Evolutionary conservation across 805 yeast species (phyloP).

Genomic region (Yarrowia sp.): DNA sequence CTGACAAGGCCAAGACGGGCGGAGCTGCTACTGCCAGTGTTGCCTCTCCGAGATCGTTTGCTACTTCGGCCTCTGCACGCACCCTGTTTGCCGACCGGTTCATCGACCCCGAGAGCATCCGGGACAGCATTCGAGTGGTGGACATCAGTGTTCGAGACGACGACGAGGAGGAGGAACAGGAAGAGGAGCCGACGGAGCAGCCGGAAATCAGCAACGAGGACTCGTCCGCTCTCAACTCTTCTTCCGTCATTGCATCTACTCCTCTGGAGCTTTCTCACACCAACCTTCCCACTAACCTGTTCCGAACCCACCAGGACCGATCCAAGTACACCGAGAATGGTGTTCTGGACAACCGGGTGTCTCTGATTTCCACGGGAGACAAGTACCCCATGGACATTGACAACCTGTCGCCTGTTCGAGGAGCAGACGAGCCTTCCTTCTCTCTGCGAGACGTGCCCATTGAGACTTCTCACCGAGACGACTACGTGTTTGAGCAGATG

Average conservation of each 20-base stretch:
- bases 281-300: neutral
- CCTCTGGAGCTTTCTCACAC: neutral
- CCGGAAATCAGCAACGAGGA: neutral
- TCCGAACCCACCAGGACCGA: conserved; percentile 20
- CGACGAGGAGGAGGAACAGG: neutral
- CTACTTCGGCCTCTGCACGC: conserved; percentile 15
- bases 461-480: conserved; percentile 20
- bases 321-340: conserved; percentile 6
- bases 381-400: conserved; percentile 11
- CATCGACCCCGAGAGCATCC: conserved; percentile 9
- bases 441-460: conserved; percentile 7
- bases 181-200: neutral
- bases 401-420: conserved; percentile 2
- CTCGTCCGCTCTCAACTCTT: neutral
- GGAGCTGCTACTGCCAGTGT: neutral
- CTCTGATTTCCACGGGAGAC: conserved; percentile 1
- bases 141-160: conserved; percentile 3
- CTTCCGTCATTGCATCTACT: conserved; percentile 14
- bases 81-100: conserved; percentile 21
- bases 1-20: neutral
- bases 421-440: neutral
- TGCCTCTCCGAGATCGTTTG: neutral
- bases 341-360: neutral
- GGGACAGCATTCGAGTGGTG: conserved; percentile 10
- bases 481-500: conserved; percentile 1